Evolutionary conservation across 345 rosid genomes (phyloP).

Genomic region (Gossypium thurberi): DNA sequence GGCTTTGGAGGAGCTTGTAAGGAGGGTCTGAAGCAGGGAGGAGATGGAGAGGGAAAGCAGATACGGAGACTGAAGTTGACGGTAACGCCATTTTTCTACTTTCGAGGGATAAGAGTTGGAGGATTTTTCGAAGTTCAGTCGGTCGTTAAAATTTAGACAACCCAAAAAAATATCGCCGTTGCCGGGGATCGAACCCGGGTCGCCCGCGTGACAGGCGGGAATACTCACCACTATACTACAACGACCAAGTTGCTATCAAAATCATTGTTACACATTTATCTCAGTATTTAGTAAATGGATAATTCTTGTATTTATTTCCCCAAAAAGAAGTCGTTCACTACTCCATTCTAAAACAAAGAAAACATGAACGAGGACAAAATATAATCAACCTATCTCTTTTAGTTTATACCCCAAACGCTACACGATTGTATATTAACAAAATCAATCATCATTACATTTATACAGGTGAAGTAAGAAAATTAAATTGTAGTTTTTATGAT

Average conservation of each 20-base stretch:
- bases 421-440: too few species aligned
- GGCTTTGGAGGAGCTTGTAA: slow-evolving; percentile 45
- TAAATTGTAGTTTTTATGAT: too few species aligned
- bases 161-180: too few species aligned
- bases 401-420: too few species aligned
- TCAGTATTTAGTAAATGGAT: too few species aligned
- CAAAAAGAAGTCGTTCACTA: too few species aligned
- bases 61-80: background rate
- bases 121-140: background rate
- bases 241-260: background rate
- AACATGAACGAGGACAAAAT: too few species aligned
- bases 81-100: background rate
- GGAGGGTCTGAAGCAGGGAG: slow-evolving; percentile 64
- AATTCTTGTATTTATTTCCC: too few species aligned
- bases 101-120: background rate
- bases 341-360: too few species aligned
- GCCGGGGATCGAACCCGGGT: slow-evolving; percentile 99
- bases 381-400: too few species aligned
- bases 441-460: too few species aligned
- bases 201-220: slow-evolving; percentile 96
- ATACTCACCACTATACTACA: slow-evolving; percentile 96
- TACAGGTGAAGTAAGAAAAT: too few species aligned
- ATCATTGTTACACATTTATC: fast-evolving
- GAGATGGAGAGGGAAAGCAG: slow-evolving; percentile 35
- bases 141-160: background rate